Percentiles rank a stretch among this genome's conserved stretches.
phyloP scores from a whole-genome alignment of 768 basidiomycete species.

The Boletellus emodensis region DNA sequence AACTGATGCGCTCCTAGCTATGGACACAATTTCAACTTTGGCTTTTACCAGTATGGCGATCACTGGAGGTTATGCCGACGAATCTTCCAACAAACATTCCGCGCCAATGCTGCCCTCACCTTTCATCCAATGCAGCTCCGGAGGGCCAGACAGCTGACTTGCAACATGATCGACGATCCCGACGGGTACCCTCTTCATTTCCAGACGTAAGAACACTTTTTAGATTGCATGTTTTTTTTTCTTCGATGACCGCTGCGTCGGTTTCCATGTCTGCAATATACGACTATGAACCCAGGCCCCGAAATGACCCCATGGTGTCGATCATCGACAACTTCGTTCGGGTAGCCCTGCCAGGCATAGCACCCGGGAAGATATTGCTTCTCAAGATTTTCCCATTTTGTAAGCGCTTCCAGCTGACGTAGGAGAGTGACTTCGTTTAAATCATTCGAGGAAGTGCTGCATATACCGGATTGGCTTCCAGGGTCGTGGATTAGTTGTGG shows the following conservation, averaged over 20 bases:
- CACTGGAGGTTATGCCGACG: neutral
- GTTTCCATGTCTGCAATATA: conserved; percentile 19
- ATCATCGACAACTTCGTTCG: neutral
- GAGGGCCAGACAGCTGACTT: neutral
- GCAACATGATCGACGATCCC: neutral
- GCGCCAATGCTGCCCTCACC: neutral
- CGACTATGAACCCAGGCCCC: conserved; percentile 12
- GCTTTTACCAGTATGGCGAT: neutral
- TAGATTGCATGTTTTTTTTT: neutral
- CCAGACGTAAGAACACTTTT: neutral
- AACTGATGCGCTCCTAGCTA: neutral
- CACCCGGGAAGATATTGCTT: conserved; percentile 1
- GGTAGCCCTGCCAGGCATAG: neutral
- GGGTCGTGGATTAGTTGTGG: conserved; percentile 35
- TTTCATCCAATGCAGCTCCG: conserved; percentile 1
- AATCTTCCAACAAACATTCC: conserved; percentile 4
- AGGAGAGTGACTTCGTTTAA: too few species aligned
- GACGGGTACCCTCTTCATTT: neutral
- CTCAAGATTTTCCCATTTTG: conserved; percentile 13
- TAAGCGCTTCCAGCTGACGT: neutral
- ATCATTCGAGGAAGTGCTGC: conserved; percentile 1
- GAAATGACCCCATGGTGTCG: conserved; percentile 8
- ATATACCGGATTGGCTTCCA: conserved; percentile 35
- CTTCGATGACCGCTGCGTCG: conserved; percentile 17
- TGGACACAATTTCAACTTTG: neutral